Evolutionary conservation across 176 grass and related monocot genomes (phyloP).

Genomic region (Zea luxurians): DNA sequence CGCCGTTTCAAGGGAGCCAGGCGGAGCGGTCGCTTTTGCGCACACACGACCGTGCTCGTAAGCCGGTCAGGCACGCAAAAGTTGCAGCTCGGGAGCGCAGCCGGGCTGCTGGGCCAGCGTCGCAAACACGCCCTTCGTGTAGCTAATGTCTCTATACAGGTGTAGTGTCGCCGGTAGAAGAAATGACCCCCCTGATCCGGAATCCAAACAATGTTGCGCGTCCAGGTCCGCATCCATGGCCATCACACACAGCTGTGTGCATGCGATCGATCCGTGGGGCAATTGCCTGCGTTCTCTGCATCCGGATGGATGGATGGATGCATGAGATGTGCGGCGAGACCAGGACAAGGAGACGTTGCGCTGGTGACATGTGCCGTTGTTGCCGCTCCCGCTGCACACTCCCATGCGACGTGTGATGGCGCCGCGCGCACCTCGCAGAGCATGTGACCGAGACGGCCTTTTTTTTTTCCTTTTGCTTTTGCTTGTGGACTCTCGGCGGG

Average conservation of each 20-base stretch:
- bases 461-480: too few relatives aligned
- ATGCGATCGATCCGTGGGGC: not conserved
- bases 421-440: not conserved
- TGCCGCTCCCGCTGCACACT: not conserved
- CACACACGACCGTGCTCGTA: too few relatives aligned
- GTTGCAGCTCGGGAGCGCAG: too few relatives aligned
- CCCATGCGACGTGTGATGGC: conserved; percentile 22
- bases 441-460: conserved; percentile 2
- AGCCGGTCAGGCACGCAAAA: too few relatives aligned
- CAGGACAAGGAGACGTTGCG: conserved; percentile 3
- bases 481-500: not conserved
- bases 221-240: not conserved
- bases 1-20: too few relatives aligned
- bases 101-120: too few relatives aligned
- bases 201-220: not conserved
- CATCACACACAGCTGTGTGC: not conserved
- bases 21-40: too few relatives aligned
- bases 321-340: not conserved
- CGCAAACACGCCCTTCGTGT: too few relatives aligned
- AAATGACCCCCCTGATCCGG: not conserved
- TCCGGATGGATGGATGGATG: not conserved
- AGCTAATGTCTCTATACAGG: not conserved
- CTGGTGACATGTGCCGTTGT: conserved; percentile 22
- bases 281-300: conserved; percentile 11
- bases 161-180: not conserved